A percentile compares a stretch with the other conserved stretches of the same genome.
Conservation (phyloP, 495 filamentous ascomycete species). For the Aspergillus egyptiacus region DNA sequence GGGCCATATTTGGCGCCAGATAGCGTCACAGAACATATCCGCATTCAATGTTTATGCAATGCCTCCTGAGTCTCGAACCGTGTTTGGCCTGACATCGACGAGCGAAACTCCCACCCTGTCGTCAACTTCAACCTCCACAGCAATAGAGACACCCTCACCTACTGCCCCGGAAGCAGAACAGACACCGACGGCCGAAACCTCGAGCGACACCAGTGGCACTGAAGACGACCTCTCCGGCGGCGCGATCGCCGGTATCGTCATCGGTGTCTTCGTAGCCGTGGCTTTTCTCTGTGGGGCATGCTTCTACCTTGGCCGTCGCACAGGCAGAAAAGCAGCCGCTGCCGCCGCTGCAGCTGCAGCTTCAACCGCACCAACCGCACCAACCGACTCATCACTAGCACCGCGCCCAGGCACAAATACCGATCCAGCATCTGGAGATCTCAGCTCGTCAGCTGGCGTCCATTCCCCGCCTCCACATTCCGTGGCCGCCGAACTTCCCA, state of each 20-base stretch:
- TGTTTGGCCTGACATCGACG: conserved; percentile 1
- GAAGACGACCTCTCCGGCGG: conserved; percentile 14
- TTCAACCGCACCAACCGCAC: neutral
- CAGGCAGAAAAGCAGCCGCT: neutral
- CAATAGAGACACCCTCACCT: neutral
- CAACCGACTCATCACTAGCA: neutral
- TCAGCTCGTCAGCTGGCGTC: no score
- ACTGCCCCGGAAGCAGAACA: conserved; percentile 4
- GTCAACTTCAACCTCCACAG: conserved; percentile 1
- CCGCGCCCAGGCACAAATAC: neutral
- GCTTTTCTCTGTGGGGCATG: conserved; percentile 34
- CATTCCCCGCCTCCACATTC: no score
- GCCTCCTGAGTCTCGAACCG: conserved; percentile 3
- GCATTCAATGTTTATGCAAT: conserved; percentile 14
- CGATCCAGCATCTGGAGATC: neutral
- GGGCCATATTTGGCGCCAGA: conserved; percentile 1
- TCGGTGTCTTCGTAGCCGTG: conserved; percentile 31
- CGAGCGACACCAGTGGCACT: neutral
- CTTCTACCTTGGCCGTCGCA: conserved; percentile 24
- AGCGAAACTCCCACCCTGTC: neutral
- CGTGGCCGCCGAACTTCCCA: conserved; percentile 1
- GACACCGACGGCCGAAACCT: neutral
- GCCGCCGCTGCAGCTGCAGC: neutral
- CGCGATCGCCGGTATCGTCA: conserved; percentile 30
- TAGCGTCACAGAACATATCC: conserved; percentile 7